phyloP scores from a whole-genome alignment of 2,329 filamentous ascomycete genomes.

The Aspergillus jensenii region DNA sequence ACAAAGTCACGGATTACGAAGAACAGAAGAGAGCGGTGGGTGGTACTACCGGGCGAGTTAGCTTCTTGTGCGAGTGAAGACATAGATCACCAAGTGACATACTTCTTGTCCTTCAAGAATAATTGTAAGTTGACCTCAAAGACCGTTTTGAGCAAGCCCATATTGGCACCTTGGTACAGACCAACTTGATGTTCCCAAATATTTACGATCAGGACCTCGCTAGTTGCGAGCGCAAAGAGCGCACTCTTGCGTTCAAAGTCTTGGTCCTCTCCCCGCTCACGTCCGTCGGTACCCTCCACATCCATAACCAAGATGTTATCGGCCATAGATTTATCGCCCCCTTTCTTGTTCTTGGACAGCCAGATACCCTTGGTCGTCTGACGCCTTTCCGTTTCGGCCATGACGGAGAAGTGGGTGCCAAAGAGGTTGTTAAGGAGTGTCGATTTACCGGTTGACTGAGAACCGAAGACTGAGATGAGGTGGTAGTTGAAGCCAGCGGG shows the following conservation, averaged over 20 bases:
- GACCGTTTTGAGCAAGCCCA: slow-evolving; percentile 97
- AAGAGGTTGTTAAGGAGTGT: slow-evolving; percentile 95
- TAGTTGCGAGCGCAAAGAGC: slow-evolving; percentile 93
- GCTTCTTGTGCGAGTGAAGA: slow-evolving; percentile 17
- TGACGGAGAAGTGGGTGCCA: slow-evolving; percentile 93
- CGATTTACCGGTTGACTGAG: slow-evolving; percentile 97
- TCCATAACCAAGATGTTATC: slow-evolving; percentile 99
- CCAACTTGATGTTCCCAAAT: slow-evolving; percentile 99
- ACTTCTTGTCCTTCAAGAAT: slow-evolving; percentile 94
- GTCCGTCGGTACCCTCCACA: slow-evolving; percentile 94
- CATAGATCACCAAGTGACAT: slow-evolving; percentile 34
- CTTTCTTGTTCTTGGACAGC: slow-evolving; percentile 94
- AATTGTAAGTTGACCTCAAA: slow-evolving; percentile 98
- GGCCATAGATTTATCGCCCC: slow-evolving; percentile 64
- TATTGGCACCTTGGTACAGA: slow-evolving; percentile 96
- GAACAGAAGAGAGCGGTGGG: slow-evolving; percentile 87
- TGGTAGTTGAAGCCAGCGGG: slow-evolving; percentile 98
- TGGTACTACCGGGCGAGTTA: slow-evolving; percentile 58
- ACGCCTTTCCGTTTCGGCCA: slow-evolving; percentile 89
- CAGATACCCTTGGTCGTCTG: slow-evolving; percentile 99
- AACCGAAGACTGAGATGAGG: slow-evolving; percentile 97
- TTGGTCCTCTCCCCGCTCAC: slow-evolving; percentile 95
- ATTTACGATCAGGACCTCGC: slow-evolving; percentile 96
- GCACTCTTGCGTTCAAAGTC: slow-evolving; percentile 99
- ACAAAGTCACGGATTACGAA: slow-evolving; percentile 98